These are phyloP conservation scores for Coprinellus aureogranulatus DNA, from an alignment of 768 basidiomycete species.

Conservation along the genomic window DNA sequence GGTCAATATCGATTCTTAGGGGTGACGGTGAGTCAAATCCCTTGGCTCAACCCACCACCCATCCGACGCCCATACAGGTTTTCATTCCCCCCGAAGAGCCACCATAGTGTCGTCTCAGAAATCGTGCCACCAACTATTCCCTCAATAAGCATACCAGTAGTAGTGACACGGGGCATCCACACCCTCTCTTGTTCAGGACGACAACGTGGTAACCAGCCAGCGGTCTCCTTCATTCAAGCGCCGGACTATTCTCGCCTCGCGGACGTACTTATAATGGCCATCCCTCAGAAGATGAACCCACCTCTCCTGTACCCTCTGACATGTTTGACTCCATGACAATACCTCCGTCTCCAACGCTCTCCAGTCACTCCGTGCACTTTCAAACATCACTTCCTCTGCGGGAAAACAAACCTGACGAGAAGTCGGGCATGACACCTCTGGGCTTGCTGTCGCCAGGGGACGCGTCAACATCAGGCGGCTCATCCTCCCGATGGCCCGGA, in stretches of 20 bases:
- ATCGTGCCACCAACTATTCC: constrained; percentile 20
- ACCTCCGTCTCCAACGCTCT: constrained; percentile 78
- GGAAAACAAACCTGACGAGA: constrained; percentile 64
- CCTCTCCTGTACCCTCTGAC: constrained; percentile 19
- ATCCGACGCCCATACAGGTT: not conserved
- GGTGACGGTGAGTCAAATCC: too few species aligned
- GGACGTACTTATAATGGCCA: constrained; percentile 6
- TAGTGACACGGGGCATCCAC: constrained; percentile 21
- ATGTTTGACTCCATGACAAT: constrained; percentile 26
- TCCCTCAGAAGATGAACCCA: constrained; percentile 13
- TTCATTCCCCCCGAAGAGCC: not conserved
- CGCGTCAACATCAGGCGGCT: constrained; percentile 15
- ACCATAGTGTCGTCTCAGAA: constrained; percentile 15
- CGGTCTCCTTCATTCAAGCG: not conserved
- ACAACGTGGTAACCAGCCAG: constrained; percentile 1
- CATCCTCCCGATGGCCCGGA: constrained; percentile 57
- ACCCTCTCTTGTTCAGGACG: constrained; percentile 6
- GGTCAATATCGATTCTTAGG: too few species aligned
- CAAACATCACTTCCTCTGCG: constrained; percentile 54
- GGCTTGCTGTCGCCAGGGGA: constrained; percentile 43
- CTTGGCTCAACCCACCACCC: not conserved
- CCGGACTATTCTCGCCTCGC: constrained; percentile 17
- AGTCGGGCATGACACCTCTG: constrained; percentile 50
- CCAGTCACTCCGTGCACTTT: constrained; percentile 62
- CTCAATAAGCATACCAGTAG: constrained; percentile 32